Evolutionary conservation across 176 grass and related monocot species (phyloP).

Genomic region (Bromus sterilis): DNA sequence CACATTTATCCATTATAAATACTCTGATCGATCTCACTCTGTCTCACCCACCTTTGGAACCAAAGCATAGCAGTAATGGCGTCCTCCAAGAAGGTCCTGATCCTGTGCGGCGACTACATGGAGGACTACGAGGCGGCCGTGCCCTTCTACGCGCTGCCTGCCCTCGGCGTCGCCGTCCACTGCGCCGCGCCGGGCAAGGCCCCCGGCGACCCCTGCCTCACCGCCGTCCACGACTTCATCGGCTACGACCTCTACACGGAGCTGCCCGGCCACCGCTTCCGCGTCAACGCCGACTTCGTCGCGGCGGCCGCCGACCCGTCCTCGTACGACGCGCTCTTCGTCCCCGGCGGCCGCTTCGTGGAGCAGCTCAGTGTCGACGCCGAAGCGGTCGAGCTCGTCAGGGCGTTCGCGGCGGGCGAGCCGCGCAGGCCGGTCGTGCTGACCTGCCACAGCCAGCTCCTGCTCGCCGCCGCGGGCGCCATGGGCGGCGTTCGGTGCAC

Average conservation of each 20-base stretch:
- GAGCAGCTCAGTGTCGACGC: conserved; percentile 20
- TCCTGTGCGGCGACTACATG: conserved; percentile 41
- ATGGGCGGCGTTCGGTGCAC: conserved; percentile 20
- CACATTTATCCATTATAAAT: no score
- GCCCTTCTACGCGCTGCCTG: conserved; percentile 19
- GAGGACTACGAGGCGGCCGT: conserved; percentile 50
- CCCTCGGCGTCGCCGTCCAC: conserved; percentile 27
- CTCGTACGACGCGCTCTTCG: conserved; percentile 17
- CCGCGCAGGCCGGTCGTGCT: conserved; percentile 1
- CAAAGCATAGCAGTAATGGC: not conserved
- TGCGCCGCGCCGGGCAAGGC: conserved; percentile 23
- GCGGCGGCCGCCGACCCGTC: conserved; percentile 10
- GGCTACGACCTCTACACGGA: conserved; percentile 34
- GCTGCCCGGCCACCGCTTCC: conserved; percentile 27
- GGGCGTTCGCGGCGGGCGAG: not conserved
- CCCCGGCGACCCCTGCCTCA: conserved; percentile 22
- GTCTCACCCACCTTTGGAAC: not conserved
- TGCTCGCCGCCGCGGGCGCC: conserved; percentile 22
- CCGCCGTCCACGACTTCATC: conserved; percentile 28
- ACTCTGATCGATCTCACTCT: not conserved
- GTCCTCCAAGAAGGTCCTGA: conserved; percentile 6
- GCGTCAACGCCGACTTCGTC: conserved; percentile 9
- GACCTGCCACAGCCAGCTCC: conserved; percentile 33
- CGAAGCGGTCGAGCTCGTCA: not conserved
- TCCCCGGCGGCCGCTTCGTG: conserved; percentile 24